Percentiles rank a stretch among this genome's conserved stretches.
Conservation (phyloP, 352 stramenopile species). For the Phytophthora hybrid region DNA sequence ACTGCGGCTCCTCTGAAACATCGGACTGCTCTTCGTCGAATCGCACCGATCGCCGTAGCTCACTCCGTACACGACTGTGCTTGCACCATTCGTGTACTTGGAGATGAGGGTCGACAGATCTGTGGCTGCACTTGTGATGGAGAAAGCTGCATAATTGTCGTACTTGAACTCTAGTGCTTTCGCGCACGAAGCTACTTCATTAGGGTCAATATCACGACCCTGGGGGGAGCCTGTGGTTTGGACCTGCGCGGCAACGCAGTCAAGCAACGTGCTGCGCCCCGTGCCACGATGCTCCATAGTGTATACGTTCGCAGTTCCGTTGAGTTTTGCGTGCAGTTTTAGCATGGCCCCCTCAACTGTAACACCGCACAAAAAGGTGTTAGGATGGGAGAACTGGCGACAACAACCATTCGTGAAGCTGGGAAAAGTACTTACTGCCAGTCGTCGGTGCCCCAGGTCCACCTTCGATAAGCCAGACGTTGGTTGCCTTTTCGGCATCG, state of each 20-base stretch:
- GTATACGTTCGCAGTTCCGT: background rate
- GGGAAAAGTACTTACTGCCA: background rate
- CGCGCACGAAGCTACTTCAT: slow-evolving; percentile 34
- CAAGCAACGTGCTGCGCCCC: too few relatives aligned
- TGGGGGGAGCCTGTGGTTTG: slow-evolving; percentile 12
- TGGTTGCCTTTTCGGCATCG: slow-evolving; percentile 12
- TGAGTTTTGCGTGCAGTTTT: background rate
- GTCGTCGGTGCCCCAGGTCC: too few relatives aligned
- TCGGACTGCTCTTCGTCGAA: slow-evolving; percentile 32
- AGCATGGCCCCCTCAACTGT: background rate
- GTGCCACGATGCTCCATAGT: too few relatives aligned
- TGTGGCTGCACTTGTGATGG: background rate
- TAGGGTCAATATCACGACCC: slow-evolving; percentile 5
- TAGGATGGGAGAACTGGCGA: background rate
- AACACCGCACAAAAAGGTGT: background rate
- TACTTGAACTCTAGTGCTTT: background rate
- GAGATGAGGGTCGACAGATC: background rate
- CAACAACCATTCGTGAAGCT: background rate
- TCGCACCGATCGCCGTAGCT: slow-evolving; percentile 16
- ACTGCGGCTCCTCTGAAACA: slow-evolving; percentile 3
- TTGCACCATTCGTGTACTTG: background rate
- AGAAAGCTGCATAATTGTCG: background rate
- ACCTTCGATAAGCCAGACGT: background rate
- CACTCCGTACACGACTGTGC: background rate
- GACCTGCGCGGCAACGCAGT: slow-evolving; percentile 32